Evolutionary conservation across 352 stramenopile species (phyloP), one percentile per base, ranked within the genome.

Genomic region (Phytopythium mirpurense): DNA sequence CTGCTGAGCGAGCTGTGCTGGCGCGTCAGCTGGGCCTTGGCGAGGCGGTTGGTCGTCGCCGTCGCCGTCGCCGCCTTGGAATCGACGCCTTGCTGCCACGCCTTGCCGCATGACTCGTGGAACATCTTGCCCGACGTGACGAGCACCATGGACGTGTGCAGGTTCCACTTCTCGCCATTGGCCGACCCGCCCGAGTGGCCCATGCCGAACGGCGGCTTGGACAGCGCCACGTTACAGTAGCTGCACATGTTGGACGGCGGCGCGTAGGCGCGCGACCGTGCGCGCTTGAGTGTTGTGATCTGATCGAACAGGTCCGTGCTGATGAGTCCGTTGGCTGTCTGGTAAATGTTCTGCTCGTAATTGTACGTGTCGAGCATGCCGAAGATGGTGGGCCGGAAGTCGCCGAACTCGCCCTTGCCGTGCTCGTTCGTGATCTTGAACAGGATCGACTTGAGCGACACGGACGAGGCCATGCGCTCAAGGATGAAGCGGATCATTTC

Each of bases 351-450:
- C 53, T 90, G 78, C 63, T 95, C 85, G 70, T 95, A 92, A 65
- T 92, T 92, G 72, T 93, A 93, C 49, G 92, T 97, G 63, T 91
- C 87, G n/a, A 98, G 63, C 74, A 98, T 96, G 62, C 85, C 92
- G 35, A 96, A 92, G 54, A 98, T 93, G 47, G 96, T 97, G 38
- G 96, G 90, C 2, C 92, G 86, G 65, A 98, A 95, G 58, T 98
- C 94, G 21, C 91, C 92, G 59, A 98, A 95, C 40, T 90, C 83
- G 62, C 86, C 95, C 51, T 89, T 88, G 11, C 89, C 87, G 67
- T 97, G 88, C 63, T 98, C 94, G 44, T 88, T 96, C 47, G 92
- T 97, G 51, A 98, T 96, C 73, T 98, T 98, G 52, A 96, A 93
- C 49, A 98, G 67, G 35, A 98, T 93, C 57, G 95, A 90, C 63